phyloP scores from a whole-genome alignment of 176 grass and related monocot species.

The Miscanthus lutarioriparius region DNA sequence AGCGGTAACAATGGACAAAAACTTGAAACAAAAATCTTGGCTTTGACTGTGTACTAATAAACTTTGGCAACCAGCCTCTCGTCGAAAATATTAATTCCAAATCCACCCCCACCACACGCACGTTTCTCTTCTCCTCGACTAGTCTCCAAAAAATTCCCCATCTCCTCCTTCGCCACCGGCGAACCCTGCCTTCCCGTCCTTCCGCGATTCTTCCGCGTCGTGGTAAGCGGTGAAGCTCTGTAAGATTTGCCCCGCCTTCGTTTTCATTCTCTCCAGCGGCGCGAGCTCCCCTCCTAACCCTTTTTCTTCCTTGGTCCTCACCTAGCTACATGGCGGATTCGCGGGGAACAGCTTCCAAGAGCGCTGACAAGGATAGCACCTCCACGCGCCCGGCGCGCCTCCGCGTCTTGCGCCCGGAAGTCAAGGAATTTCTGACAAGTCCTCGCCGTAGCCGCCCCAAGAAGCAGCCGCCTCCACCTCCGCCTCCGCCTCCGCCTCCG shows the following conservation, averaged over 20 bases:
- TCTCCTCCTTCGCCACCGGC: conserved; percentile 26
- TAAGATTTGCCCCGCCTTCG: background rate
- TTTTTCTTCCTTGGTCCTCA: conserved; percentile 8
- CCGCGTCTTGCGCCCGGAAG: conserved; percentile 40
- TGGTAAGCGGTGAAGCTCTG: background rate
- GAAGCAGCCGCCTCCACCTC: conserved; percentile 2
- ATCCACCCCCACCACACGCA: background rate
- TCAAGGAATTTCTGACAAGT: conserved; percentile 41
- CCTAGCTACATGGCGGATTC: conserved; percentile 23
- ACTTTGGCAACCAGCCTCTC: background rate
- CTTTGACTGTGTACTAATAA: background rate
- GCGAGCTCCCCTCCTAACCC: background rate
- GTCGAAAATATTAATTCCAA: background rate
- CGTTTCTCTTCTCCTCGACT: background rate
- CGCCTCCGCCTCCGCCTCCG: background rate
- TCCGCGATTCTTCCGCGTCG: background rate
- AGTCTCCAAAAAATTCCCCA: conserved; percentile 27
- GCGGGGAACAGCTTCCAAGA: conserved; percentile 12
- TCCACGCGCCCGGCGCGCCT: conserved; percentile 36
- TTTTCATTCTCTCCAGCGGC: background rate
- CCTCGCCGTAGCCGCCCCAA: conserved; percentile 42
- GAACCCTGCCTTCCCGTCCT: background rate
- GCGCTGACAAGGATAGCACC: background rate
- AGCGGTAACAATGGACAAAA: no score
- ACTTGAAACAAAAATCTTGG: no score